phyloP scores from a whole-genome alignment of 2,329 filamentous ascomycete species.

The Lasiodiplodia hormozganensis region DNA sequence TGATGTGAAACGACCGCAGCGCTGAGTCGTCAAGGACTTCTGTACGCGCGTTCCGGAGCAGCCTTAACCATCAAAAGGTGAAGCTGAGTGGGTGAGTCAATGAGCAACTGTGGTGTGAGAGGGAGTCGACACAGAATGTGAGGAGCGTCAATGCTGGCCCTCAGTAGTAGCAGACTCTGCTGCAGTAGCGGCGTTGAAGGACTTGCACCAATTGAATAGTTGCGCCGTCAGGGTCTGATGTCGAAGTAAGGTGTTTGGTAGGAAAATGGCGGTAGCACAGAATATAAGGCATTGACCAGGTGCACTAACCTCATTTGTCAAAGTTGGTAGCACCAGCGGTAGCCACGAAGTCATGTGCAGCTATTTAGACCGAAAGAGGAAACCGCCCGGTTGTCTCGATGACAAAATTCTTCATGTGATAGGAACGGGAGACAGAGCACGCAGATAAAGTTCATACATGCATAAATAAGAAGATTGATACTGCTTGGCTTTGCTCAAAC shows the following conservation, averaged over 20 bases:
- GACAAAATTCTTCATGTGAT: too few species aligned
- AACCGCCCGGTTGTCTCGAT: too few species aligned
- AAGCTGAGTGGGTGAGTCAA: background rate
- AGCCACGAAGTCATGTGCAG: background rate
- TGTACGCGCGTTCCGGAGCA: background rate
- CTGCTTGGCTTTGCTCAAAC: too few species aligned
- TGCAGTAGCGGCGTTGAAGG: background rate
- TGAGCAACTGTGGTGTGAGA: background rate
- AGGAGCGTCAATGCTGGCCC: background rate
- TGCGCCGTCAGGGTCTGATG: background rate
- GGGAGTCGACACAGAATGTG: background rate
- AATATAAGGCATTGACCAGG: background rate
- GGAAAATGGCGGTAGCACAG: background rate
- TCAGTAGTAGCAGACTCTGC: too few species aligned
- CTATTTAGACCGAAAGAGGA: too few species aligned
- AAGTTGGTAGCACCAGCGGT: background rate
- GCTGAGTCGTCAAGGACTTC: background rate
- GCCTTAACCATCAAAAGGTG: background rate
- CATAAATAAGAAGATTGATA: too few species aligned
- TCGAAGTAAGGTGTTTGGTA: background rate
- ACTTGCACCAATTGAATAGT: background rate
- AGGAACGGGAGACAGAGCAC: too few species aligned
- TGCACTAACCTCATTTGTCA: background rate
- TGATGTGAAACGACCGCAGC: background rate
- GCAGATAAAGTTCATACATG: too few species aligned